phyloP scores from a whole-genome alignment of 129 eudicot species.

The Artemisia annua region DNA sequence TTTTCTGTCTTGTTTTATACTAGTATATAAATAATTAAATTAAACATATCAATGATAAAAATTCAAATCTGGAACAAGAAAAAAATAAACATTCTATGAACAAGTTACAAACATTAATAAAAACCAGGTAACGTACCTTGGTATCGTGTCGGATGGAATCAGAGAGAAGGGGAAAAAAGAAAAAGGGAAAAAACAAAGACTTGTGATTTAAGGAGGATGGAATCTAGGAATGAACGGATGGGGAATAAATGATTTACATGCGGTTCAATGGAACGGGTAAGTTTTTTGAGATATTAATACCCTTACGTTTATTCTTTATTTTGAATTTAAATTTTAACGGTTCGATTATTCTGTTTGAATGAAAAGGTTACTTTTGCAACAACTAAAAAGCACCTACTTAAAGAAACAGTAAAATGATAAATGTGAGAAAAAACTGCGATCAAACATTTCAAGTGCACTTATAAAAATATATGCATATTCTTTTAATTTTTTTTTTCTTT shows the following conservation, averaged over 20 bases:
- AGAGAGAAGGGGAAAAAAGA: not conserved
- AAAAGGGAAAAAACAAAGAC: not conserved
- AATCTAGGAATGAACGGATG: slow-evolving; percentile 5
- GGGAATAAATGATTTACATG: slow-evolving; percentile 29
- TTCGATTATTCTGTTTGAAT: too few species aligned
- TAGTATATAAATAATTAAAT: too few species aligned
- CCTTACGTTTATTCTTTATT: slow-evolving; percentile 20
- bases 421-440: too few species aligned
- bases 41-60: too few species aligned
- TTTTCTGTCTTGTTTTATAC: too few species aligned
- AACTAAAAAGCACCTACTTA: too few species aligned
- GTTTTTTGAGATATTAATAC: slow-evolving; percentile 25
- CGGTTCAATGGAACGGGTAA: slow-evolving; percentile 30
- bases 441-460: too few species aligned
- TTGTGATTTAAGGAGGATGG: slow-evolving; percentile 28
- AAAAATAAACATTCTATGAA: not conserved
- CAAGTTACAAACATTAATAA: slow-evolving; percentile 4
- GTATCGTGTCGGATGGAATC: slow-evolving; percentile 7
- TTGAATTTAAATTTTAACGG: too few species aligned
- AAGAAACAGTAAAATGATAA: too few species aligned
- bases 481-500: too few species aligned
- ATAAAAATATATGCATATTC: too few species aligned
- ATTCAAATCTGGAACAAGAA: not conserved
- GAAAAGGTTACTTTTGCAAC: too few species aligned
- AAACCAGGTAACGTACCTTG: slow-evolving; percentile 18